Evolutionary conservation across 805 yeast genomes (phyloP).

Genomic region (Candida stauntonica): DNA sequence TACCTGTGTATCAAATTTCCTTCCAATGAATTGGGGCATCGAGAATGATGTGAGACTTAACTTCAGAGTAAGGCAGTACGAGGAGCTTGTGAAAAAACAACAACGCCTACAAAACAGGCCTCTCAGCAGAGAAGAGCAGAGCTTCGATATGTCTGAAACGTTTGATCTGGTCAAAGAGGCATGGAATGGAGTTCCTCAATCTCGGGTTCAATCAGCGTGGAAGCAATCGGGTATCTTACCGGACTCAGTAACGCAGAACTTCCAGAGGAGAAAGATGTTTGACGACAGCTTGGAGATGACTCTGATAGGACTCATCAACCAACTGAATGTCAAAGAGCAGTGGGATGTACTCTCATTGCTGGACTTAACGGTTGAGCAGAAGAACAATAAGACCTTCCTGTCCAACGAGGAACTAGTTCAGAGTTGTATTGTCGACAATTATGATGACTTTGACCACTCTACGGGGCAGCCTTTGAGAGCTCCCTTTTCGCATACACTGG

Average conservation of each 20-base stretch:
- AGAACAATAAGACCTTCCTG: slow-evolving; percentile 39
- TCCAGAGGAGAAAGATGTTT: slow-evolving; percentile 29
- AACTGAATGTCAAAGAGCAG: slow-evolving; percentile 45
- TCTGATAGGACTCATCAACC: slow-evolving; percentile 40
- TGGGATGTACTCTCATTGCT: slow-evolving; percentile 56
- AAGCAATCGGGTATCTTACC: slow-evolving; percentile 41
- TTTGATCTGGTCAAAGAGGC: slow-evolving; percentile 55
- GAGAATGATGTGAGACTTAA: slow-evolving; percentile 56
- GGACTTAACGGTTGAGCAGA: slow-evolving; percentile 43
- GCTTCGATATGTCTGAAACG: slow-evolving; percentile 49
- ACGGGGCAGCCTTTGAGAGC: slow-evolving; percentile 20
- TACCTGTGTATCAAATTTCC: slow-evolving; percentile 36
- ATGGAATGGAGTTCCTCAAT: slow-evolving; percentile 43
- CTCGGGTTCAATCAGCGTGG: slow-evolving; percentile 39
- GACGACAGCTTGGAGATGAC: slow-evolving; percentile 37
- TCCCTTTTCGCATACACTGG: slow-evolving; percentile 26
- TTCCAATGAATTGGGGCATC: slow-evolving; percentile 64
- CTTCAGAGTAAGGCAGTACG: slow-evolving; percentile 55
- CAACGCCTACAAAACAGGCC: slow-evolving; percentile 15
- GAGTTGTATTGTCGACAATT: slow-evolving; percentile 49
- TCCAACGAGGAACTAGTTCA: slow-evolving; percentile 60
- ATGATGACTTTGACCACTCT: slow-evolving; percentile 21
- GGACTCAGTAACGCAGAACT: slow-evolving; percentile 25
- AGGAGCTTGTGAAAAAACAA: slow-evolving; percentile 30
- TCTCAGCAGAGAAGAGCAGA: slow-evolving; percentile 35